Evolutionary conservation across 2,329 filamentous ascomycete species (phyloP).

Genomic region (Aschersonia sp.): DNA sequence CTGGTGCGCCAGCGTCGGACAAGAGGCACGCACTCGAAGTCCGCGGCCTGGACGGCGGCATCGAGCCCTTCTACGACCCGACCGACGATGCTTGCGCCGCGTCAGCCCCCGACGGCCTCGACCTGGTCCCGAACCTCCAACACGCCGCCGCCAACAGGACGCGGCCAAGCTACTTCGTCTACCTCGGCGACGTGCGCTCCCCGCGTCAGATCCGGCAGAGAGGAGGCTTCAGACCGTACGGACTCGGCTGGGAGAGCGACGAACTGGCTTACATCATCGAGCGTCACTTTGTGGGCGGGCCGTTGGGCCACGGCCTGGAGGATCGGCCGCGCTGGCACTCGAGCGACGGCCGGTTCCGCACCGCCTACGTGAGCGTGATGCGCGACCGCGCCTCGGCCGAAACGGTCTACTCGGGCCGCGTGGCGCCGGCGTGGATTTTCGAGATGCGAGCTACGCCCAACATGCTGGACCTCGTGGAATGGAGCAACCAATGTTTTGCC

Average conservation of each 20-base stretch:
- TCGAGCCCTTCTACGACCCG: not conserved
- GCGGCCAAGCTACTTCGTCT: not conserved
- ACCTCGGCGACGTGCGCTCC: not conserved
- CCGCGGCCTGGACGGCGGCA: not conserved
- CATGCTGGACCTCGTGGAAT: not conserved
- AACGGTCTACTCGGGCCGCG: not conserved
- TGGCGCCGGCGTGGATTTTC: not conserved
- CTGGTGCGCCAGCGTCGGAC: not conserved
- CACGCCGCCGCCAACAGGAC: not conserved
- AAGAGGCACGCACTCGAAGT: not conserved
- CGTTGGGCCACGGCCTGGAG: not conserved
- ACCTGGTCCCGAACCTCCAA: not conserved
- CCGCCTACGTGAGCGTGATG: not conserved
- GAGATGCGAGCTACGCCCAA: conserved; percentile 1
- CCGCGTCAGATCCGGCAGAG: not conserved
- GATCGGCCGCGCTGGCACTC: not conserved
- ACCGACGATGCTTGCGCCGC: not conserved
- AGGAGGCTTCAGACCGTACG: not conserved
- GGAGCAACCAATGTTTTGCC: not conserved
- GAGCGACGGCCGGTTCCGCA: not conserved
- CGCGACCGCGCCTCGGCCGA: not conserved
- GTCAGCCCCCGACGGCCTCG: not conserved
- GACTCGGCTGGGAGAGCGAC: not conserved
- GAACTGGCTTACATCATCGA: not conserved
- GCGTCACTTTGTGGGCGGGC: not conserved